Evolutionary conservation across 305 asterid species (phyloP).

Genomic region (Andrographis paniculata): DNA sequence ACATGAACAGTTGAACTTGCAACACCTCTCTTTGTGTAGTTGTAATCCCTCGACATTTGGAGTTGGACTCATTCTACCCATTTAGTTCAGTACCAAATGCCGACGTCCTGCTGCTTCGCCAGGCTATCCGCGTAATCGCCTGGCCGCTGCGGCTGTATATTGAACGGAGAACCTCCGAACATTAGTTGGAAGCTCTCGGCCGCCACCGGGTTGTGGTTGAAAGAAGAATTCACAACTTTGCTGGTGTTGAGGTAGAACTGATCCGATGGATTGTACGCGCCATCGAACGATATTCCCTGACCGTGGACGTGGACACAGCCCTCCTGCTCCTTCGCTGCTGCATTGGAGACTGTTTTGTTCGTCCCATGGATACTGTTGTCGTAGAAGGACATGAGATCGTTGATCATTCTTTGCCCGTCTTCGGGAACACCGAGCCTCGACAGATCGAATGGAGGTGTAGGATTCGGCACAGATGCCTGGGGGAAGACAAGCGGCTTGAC

Average conservation of each 20-base stretch:
- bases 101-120: conserved; percentile 28
- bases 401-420: background rate
- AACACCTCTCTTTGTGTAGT: background rate
- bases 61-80: background rate
- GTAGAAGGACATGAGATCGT: background rate
- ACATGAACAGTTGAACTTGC: background rate
- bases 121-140: conserved; percentile 23
- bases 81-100: conserved; percentile 41
- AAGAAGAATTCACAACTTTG: conserved; percentile 26
- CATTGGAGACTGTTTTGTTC: conserved; percentile 5
- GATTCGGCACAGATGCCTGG: conserved; percentile 22
- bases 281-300: too few species aligned
- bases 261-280: conserved; percentile 17
- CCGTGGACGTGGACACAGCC: too few species aligned
- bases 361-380: conserved; percentile 20
- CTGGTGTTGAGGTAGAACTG: conserved; percentile 26
- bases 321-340: conserved; percentile 6
- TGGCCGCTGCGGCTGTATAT: conserved; percentile 18
- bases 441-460: conserved; percentile 14
- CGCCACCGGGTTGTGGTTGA: conserved; percentile 21
- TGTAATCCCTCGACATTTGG: too few species aligned
- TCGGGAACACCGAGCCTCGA: background rate
- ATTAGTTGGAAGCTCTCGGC: conserved; percentile 31
- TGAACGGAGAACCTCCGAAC: conserved; percentile 30
- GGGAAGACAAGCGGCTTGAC: conserved; percentile 21